Percentiles rank a stretch among this genome's conserved stretches.
Conservation (phyloP, 2,329 filamentous ascomycete genomes). For the Ophioceras dolichostomum region DNA sequence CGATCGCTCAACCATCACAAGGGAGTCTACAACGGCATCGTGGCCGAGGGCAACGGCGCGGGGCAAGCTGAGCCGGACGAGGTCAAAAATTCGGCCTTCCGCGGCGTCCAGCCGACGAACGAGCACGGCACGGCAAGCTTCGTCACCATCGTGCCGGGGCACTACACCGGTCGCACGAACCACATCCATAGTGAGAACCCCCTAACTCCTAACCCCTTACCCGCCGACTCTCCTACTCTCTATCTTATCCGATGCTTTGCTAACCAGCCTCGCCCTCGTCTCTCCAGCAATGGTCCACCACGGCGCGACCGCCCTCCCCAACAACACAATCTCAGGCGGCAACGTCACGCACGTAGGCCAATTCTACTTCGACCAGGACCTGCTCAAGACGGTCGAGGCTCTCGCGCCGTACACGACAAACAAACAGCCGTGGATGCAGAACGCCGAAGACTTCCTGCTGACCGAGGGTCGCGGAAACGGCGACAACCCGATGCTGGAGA, state of each 20-base stretch:
- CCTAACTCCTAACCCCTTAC: too few relatives aligned
- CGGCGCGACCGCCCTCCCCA: background rate
- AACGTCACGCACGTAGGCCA: conserved; percentile 26
- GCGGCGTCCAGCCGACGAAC: conserved; percentile 29
- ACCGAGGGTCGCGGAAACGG: conserved; percentile 14
- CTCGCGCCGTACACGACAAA: conserved; percentile 24
- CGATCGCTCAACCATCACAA: background rate
- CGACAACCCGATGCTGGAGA: conserved; percentile 38
- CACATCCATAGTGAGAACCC: conserved; percentile 19
- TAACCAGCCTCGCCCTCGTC: conserved; percentile 9
- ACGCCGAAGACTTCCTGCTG: conserved; percentile 15
- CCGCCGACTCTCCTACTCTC: background rate
- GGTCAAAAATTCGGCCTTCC: conserved; percentile 27
- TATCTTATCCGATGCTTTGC: background rate
- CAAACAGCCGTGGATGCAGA: conserved; percentile 15
- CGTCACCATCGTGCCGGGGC: conserved; percentile 28
- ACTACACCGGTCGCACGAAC: conserved; percentile 26
- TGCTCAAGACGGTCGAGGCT: conserved; percentile 22
- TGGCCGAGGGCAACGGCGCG: conserved; percentile 21
- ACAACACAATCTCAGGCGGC: conserved; percentile 21
- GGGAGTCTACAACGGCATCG: conserved; percentile 28
- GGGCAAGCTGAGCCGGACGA: conserved; percentile 17
- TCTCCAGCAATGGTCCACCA: conserved; percentile 17
- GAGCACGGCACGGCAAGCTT: conserved; percentile 26
- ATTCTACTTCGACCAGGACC: conserved; percentile 26